phyloP scores from a whole-genome alignment of 352 stramenopile genomes.

The Hyaloperonospora brassicae region DNA sequence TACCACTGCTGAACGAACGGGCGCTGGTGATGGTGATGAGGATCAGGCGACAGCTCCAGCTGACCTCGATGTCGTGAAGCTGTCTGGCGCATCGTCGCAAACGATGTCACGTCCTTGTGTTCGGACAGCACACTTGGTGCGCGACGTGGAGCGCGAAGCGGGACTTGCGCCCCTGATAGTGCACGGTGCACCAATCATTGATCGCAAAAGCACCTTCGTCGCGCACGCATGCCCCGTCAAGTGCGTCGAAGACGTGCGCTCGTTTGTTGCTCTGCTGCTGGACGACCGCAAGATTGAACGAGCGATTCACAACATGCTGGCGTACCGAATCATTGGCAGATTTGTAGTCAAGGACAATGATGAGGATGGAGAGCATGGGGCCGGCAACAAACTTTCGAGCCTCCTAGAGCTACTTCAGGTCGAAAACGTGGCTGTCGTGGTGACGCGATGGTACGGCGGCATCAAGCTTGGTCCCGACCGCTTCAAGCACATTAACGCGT shows the following conservation, averaged over 20 bases:
- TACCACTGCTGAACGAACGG: slow-evolving; percentile 31
- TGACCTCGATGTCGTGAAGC: slow-evolving; percentile 19
- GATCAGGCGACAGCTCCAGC: slow-evolving; percentile 9
- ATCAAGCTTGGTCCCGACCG: slow-evolving; percentile 78
- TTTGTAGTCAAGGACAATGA: slow-evolving; percentile 81
- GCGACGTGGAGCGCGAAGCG: slow-evolving; percentile 46
- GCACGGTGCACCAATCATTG: slow-evolving; percentile 53
- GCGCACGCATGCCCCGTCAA: slow-evolving; percentile 53
- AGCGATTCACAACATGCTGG: slow-evolving; percentile 85
- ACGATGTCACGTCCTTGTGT: slow-evolving; percentile 51
- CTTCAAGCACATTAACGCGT: slow-evolving; percentile 82
- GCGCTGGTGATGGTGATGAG: slow-evolving; percentile 10
- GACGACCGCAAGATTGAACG: slow-evolving; percentile 77
- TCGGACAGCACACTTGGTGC: slow-evolving; percentile 46
- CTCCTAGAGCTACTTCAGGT: slow-evolving; percentile 72
- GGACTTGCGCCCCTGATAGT: slow-evolving; percentile 56
- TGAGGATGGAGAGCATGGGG: slow-evolving; percentile 77
- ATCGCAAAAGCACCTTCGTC: slow-evolving; percentile 84
- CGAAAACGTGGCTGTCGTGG: slow-evolving; percentile 76
- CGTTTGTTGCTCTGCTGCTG: slow-evolving; percentile 69
- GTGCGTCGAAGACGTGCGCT: slow-evolving; percentile 66
- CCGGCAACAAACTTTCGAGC: slow-evolving; percentile 74
- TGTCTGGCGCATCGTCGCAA: slow-evolving; percentile 47
- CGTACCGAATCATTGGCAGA: slow-evolving; percentile 70
- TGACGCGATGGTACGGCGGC: slow-evolving; percentile 81